Conservation (phyloP, 345 rosid species). For the Laguncularia racemosa region DNA sequence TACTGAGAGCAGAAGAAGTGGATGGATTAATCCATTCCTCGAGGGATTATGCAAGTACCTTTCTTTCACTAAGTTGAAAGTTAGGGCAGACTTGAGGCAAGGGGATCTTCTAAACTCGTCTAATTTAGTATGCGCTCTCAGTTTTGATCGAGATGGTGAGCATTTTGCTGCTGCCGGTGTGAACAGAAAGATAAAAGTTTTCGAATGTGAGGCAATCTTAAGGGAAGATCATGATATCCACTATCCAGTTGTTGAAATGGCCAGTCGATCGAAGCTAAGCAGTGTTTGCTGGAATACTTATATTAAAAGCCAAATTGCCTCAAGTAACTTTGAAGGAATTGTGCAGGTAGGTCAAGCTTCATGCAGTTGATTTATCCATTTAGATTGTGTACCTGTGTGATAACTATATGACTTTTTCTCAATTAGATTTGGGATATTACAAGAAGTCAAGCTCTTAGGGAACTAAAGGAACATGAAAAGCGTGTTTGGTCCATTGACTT, state of each 20-base stretch:
- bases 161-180: constrained; percentile 94
- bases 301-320: constrained; percentile 87
- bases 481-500: constrained; percentile 94
- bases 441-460: constrained; percentile 68
- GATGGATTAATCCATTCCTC: constrained; percentile 93
- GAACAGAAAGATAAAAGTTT: constrained; percentile 89
- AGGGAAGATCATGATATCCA: constrained; percentile 68
- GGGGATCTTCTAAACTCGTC: constrained; percentile 85
- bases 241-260: constrained; percentile 92
- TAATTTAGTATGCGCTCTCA: constrained; percentile 78
- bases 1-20: constrained; percentile 38
- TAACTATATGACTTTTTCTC: background rate
- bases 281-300: constrained; percentile 88
- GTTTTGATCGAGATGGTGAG: constrained; percentile 92
- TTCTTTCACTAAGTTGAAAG: constrained; percentile 71
- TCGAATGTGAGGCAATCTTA: constrained; percentile 65
- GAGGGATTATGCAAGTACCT: constrained; percentile 92
- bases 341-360: constrained; percentile 59
- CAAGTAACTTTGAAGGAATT: constrained; percentile 97
- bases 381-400: too few relatives aligned
- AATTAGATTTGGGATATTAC: constrained; percentile 87
- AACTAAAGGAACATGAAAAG: constrained; percentile 88
- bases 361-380: background rate
- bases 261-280: constrained; percentile 76
- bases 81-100: constrained; percentile 86